Evolutionary conservation across 2,329 filamentous ascomycete species (phyloP).

Genomic region (Trichoderma pleuroti): DNA sequence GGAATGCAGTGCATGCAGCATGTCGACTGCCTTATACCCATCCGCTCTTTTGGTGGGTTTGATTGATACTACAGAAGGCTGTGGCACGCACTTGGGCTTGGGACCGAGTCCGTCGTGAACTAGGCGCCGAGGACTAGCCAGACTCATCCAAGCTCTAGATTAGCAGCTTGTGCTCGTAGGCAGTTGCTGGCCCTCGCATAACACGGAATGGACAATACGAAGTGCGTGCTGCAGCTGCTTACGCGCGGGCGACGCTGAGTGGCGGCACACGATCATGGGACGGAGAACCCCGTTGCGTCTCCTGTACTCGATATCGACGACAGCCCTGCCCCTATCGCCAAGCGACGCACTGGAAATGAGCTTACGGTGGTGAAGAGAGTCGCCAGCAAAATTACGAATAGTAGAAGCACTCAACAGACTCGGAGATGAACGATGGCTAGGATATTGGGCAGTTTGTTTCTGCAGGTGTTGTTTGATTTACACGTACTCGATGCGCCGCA

Average conservation of each 20-base stretch:
- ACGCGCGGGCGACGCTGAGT: background rate
- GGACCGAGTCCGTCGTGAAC: background rate
- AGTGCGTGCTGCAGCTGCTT: constrained; percentile 1
- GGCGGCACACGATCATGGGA: background rate
- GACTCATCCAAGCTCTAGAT: background rate
- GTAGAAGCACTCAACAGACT: background rate
- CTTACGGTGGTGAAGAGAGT: background rate
- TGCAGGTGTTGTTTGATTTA: background rate
- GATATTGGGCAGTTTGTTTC: background rate
- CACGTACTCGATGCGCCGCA: background rate
- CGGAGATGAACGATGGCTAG: background rate
- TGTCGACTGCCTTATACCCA: background rate
- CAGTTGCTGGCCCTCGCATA: background rate
- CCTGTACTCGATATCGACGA: background rate
- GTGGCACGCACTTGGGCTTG: background rate
- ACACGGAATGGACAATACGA: background rate
- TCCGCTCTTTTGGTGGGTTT: background rate
- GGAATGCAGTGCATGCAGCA: background rate
- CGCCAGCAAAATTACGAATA: background rate
- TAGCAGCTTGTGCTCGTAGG: background rate
- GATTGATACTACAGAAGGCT: background rate
- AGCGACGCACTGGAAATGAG: constrained; percentile 1
- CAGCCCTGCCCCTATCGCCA: background rate
- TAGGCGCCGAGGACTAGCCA: background rate
- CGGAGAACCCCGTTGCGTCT: constrained; percentile 1